phyloP scores from a whole-genome alignment of 2,329 filamentous ascomycete genomes.

The Scopulariopsis brevicaulis region DNA sequence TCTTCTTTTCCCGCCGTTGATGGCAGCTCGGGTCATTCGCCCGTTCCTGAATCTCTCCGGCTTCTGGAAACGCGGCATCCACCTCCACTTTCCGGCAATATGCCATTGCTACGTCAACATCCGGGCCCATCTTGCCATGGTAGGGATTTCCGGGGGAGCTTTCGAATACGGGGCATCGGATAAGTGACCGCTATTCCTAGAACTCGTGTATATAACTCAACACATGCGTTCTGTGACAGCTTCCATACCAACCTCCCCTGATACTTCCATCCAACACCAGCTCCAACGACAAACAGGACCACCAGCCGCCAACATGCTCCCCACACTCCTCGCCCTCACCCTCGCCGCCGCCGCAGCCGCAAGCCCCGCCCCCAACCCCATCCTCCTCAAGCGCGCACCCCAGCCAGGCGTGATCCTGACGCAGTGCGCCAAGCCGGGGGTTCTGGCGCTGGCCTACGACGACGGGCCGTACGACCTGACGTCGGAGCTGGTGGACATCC shows the following conservation, averaged over 20 bases:
- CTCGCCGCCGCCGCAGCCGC: slow-evolving; percentile 16
- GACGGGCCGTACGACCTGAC: slow-evolving; percentile 41
- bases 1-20: background rate
- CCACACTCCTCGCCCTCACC: slow-evolving; percentile 12
- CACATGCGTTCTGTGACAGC: background rate
- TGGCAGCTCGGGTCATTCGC: too few species aligned
- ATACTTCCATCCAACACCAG: background rate
- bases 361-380: slow-evolving; percentile 20
- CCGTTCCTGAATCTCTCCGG: background rate
- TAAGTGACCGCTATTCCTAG: too few species aligned
- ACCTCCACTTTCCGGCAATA: background rate
- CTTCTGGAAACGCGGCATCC: background rate
- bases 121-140: background rate
- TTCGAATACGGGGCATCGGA: too few species aligned
- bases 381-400: slow-evolving; percentile 26
- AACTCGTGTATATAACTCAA: background rate
- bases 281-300: slow-evolving; percentile 1
- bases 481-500: slow-evolving; percentile 33
- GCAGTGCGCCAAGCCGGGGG: slow-evolving; percentile 28
- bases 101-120: background rate
- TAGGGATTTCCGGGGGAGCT: background rate
- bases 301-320: slow-evolving; percentile 11
- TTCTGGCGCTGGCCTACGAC: slow-evolving; percentile 40
- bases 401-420: slow-evolving; percentile 30
- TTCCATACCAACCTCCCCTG: background rate